Conservation (phyloP, 257 asterid species). For the Solanum chilense region DNA sequence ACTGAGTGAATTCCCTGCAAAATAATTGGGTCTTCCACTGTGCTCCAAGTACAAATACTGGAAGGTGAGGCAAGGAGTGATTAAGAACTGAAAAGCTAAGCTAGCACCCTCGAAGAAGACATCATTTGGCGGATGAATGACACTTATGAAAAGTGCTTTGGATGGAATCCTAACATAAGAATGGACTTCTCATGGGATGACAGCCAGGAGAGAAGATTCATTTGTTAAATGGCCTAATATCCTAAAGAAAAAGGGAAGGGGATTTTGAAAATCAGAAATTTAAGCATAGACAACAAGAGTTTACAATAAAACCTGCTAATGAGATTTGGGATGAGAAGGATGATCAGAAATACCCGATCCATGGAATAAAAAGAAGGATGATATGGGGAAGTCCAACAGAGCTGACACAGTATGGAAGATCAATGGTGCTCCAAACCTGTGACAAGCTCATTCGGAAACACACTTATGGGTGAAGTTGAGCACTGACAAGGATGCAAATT, state of each 20-base stretch:
- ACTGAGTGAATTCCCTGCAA: not conserved
- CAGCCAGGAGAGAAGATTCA: not conserved
- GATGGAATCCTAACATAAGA: not conserved
- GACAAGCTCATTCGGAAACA: not conserved
- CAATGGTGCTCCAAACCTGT: not conserved
- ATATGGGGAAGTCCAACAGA: not conserved
- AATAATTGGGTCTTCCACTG: not conserved
- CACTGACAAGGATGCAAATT: not conserved
- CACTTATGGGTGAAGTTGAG: not conserved
- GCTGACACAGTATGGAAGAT: not conserved
- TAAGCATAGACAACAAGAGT: not conserved
- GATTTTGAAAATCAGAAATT: not conserved
- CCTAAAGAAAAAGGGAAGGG: not conserved
- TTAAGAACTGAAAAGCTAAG: not conserved
- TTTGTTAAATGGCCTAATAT: not conserved
- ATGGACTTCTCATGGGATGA: not conserved
- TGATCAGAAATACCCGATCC: no score
- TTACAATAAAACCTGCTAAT: not conserved
- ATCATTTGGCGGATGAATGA: not conserved
- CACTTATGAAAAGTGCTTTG: not conserved
- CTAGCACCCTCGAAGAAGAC: not conserved
- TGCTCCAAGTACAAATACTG: not conserved
- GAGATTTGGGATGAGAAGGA: not conserved
- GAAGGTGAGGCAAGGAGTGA: not conserved
- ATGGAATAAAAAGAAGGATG: not conserved